A percentile compares a stretch with the other conserved stretches of the same genome.
phyloP scores from a whole-genome alignment of 2,329 filamentous ascomycete genomes.

The Aureobasidium sp. region DNA sequence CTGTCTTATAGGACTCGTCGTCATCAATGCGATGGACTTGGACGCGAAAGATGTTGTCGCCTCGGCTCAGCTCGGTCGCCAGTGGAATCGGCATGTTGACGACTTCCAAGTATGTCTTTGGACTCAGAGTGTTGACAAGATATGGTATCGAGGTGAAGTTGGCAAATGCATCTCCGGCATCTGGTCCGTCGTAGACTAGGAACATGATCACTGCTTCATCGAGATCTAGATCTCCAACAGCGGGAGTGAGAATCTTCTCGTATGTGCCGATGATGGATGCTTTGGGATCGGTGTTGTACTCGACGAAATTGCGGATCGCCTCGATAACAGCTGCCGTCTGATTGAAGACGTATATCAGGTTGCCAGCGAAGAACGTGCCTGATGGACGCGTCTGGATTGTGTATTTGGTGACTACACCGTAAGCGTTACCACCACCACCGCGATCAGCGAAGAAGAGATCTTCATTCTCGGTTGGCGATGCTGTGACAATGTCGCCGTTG shows the following conservation, averaged over 20 bases:
- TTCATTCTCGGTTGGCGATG: conserved; percentile 34
- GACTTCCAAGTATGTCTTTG: conserved; percentile 29
- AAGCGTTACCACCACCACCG: conserved; percentile 46
- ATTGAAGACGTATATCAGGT: conserved; percentile 17
- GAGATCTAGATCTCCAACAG: conserved; percentile 25
- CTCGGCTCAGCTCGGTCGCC: conserved; percentile 25
- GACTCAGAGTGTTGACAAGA: conserved; percentile 25
- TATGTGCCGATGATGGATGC: conserved; percentile 31
- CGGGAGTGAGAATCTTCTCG: conserved; percentile 27
- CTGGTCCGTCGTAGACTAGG: conserved; percentile 31
- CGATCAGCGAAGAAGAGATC: conserved; percentile 50
- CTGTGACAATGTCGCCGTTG: conserved; percentile 43
- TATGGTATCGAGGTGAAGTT: conserved; percentile 30
- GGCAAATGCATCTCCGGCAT: conserved; percentile 27
- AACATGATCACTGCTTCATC: conserved; percentile 31
- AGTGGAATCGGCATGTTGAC: conserved; percentile 30
- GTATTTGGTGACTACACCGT: conserved; percentile 21
- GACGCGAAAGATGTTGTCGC: conserved; percentile 31
- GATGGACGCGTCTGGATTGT: background rate
- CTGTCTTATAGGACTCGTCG: conserved; percentile 20
- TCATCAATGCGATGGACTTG: conserved; percentile 25
- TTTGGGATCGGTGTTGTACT: conserved; percentile 31
- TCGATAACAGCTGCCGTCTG: conserved; percentile 25
- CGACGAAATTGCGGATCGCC: conserved; percentile 28
- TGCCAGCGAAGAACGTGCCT: conserved; percentile 14